Base-by-base conservation (phyloP, 768 basidiomycete species). In the Daedaleopsis sinensis region DNA sequence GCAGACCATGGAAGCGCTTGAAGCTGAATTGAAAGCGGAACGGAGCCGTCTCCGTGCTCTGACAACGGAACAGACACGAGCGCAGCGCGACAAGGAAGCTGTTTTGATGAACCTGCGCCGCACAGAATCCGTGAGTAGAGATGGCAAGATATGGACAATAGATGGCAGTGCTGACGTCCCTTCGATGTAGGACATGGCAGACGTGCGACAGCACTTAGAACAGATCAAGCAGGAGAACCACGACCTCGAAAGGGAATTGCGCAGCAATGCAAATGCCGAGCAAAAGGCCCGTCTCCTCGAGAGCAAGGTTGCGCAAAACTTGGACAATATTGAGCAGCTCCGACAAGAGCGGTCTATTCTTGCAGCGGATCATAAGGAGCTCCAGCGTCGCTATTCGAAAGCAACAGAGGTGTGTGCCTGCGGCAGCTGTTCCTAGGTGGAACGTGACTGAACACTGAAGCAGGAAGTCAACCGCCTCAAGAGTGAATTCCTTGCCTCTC, bases 301-400 rank as follows among this genome's bases (percentile, higher is more conserved):
- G 71, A 76, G 74, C 48, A 88, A 84, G 58, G 86, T 91, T 12
- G 74, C 80, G 12, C 88, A 90, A 72, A 94, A 93, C 59, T 74
- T 79, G 0, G 83, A 85, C 60, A 83, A 84, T 3, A 90, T 94
- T 51, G 85, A 91, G 27, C 84, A 89, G 35, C 77, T 95, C 36
- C 84, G 93, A 21, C 83, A 89, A 62, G 93, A 95, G 68, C 88
- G 91, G 4, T 82, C 88, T 32, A 71, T 88, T 51, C 83, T 95
- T 24, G 80, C 80, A 10, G 73, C 76, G 16, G 90, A 94, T 66
- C 85, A 93, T 68, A 90, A 89, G 70, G 80, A 84, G 49, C 80
- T 94, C 35, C 90, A 94, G 69, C 80, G 80, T 21, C 84, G 82
- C 19, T 88, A 87, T 65, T 73, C 83, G 4, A 84, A 90, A 47